Conservation (phyloP, 345 rosid genomes). For the Euclidium syriacum region DNA sequence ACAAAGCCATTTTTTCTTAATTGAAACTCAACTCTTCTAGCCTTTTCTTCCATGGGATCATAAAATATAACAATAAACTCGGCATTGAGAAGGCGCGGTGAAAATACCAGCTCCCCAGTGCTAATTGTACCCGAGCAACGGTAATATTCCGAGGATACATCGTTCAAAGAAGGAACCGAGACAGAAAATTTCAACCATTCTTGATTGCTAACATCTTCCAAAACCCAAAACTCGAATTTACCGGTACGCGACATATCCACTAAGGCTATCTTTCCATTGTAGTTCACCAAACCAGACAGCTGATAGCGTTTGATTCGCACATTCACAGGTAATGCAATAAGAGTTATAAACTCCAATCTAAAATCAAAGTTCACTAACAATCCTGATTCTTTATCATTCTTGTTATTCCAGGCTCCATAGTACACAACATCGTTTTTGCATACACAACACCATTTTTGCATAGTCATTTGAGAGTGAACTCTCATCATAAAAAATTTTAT, state of each 20-base stretch:
- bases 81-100: background rate
- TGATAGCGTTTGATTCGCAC: too few relatives aligned
- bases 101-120: background rate
- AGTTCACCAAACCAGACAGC: background rate
- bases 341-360: too few relatives aligned
- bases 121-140: background rate
- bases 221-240: background rate
- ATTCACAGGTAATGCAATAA: background rate
- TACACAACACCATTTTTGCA: too few relatives aligned
- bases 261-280: background rate
- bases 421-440: too few relatives aligned
- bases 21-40: background rate
- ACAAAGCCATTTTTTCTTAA: too few relatives aligned
- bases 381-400: too few relatives aligned
- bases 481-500: too few relatives aligned
- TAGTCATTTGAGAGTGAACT: too few relatives aligned
- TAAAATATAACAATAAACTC: background rate
- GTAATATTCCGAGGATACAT: background rate
- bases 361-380: too few relatives aligned
- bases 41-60: background rate
- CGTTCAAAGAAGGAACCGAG: background rate
- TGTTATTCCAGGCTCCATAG: too few relatives aligned
- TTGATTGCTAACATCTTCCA: background rate
- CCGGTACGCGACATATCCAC: background rate
- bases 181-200: background rate